These are phyloP conservation scores for Hypomontagnella monticulosa DNA, from an alignment of 495 filamentous ascomycete genomes.

Conservation along the genomic window DNA sequence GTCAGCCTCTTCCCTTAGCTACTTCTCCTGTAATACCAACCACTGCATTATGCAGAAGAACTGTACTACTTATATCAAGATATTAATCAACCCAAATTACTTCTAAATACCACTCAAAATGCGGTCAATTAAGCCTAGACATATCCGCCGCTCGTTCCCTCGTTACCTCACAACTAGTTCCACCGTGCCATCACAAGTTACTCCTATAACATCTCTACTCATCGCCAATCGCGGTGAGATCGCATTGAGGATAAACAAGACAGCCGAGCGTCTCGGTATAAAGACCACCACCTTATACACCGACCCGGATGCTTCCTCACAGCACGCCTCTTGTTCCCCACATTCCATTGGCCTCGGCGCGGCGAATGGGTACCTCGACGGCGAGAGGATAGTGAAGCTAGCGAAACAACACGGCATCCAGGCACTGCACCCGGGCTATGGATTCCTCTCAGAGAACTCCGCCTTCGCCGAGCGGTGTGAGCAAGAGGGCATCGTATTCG, in stretches of 20 bases:
- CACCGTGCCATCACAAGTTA: conserved; percentile 43
- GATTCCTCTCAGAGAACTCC: conserved; percentile 96
- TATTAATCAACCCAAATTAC: neutral
- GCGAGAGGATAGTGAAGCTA: conserved; percentile 86
- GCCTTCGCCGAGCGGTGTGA: conserved; percentile 87
- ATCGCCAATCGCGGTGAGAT: conserved; percentile 99
- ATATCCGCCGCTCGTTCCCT: conserved; percentile 36
- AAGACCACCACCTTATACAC: conserved; percentile 95
- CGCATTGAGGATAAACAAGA: conserved; percentile 88
- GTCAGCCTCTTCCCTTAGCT: conserved; percentile 2
- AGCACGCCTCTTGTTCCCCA: conserved; percentile 87
- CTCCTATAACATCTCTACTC: conserved; percentile 81
- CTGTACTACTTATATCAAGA: neutral
- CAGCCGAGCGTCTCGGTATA: conserved; percentile 87
- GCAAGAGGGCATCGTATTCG: conserved; percentile 92
- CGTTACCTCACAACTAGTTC: conserved; percentile 44
- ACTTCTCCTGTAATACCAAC: neutral
- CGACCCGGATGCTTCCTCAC: conserved; percentile 84
- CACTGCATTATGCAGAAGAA: neutral
- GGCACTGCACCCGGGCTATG: conserved; percentile 95
- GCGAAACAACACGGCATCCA: conserved; percentile 86
- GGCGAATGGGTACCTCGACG: conserved; percentile 87
- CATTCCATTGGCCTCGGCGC: conserved; percentile 84
- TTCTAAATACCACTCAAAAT: conserved; percentile 19
- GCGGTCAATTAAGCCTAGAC: conserved; percentile 45